Base-by-base conservation (phyloP, 495 filamentous ascomycete species). In the Thermochaetoides thermophila region DNA sequence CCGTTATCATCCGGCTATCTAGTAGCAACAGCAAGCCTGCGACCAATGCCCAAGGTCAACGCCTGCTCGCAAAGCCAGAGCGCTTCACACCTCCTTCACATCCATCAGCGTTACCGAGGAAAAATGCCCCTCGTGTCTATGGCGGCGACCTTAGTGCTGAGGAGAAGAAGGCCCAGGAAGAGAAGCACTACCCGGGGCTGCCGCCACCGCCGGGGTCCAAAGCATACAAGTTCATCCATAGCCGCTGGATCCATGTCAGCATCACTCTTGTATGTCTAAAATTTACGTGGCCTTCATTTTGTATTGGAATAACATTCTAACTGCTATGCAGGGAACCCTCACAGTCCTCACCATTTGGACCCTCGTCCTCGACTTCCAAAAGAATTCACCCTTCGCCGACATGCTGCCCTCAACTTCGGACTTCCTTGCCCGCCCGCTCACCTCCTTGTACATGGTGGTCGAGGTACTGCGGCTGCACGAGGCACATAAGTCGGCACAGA, bases 81-180 rank as follows among this genome's bases (percentile, higher is more conserved):
- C 74, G 74, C 39, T 92, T 89, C 61, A 78, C 74, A 31, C 85
- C 85, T 0, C 85, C 85, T 0, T 93, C 84, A 0, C 85, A 93
- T 53, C 72, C 72, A 17, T 55, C 74, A 17, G 69, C 76, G 1
- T 63, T 76, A 42, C 53, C 64, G 53, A 50, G 55, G 60, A 55
- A 56, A 55, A 53, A 38, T 5, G 40, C 38, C 4, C 59, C 61
- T 15, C 50, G 56, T 27, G 84, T 87, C 56, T 76, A 77, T 25
- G 85, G 85, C 21, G 77, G 77, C 8, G 44, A 61, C 8, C 53
- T 78, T 23, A 67, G 65, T 13, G 59, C 61, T 15, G 58, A 68
- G 23, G 73, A 91, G 49, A 57, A 60, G 23, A 55, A 66, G 29
- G 68, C 63, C 35, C 78, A 80, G 56, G 61, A 60, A 38, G 66